Percentiles rank a stretch among this genome's conserved stretches.
These are phyloP conservation scores for Logfia minima DNA, from an alignment of 129 eudicot species.

Conservation along the genomic window DNA sequence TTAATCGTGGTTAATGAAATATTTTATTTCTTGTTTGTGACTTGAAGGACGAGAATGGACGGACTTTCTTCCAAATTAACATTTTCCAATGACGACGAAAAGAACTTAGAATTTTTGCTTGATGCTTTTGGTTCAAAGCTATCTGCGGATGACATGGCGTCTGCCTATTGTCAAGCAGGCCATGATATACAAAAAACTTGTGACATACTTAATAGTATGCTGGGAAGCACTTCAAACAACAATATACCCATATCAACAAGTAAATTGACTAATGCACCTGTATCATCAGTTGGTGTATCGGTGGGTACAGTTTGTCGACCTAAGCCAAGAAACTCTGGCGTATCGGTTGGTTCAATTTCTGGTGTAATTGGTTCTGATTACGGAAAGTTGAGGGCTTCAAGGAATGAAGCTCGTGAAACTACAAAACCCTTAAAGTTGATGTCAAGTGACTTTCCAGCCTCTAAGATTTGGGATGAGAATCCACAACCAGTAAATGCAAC, in stretches of 20 bases:
- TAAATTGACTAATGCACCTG: conserved; percentile 26
- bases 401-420: conserved; percentile 25
- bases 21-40: conserved; percentile 23
- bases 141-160: conserved; percentile 64
- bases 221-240: conserved; percentile 41
- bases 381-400: conserved; percentile 39
- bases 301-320: conserved; percentile 11
- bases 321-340: conserved; percentile 44
- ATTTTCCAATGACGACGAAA: conserved; percentile 38
- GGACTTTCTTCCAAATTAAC: conserved; percentile 35
- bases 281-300: conserved; percentile 29
- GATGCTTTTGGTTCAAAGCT: conserved; percentile 65
- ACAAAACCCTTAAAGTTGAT: conserved; percentile 51
- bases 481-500: conserved; percentile 18
- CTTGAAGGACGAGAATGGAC: conserved; percentile 47
- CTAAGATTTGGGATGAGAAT: conserved; percentile 60
- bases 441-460: conserved; percentile 49
- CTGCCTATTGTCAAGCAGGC: conserved; percentile 62
- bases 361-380: conserved; percentile 55
- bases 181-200: conserved; percentile 44
- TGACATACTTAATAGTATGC: conserved; percentile 49
- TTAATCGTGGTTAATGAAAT: conserved; percentile 7
- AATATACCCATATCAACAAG: conserved; percentile 29
- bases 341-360: conserved; percentile 60
- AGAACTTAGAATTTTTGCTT: conserved; percentile 55